Percentiles rank a stretch among this genome's conserved stretches.
These are phyloP conservation scores for Gaultheria prostrata DNA, from an alignment of 148 eudicot genomes.

Conservation along the genomic window DNA sequence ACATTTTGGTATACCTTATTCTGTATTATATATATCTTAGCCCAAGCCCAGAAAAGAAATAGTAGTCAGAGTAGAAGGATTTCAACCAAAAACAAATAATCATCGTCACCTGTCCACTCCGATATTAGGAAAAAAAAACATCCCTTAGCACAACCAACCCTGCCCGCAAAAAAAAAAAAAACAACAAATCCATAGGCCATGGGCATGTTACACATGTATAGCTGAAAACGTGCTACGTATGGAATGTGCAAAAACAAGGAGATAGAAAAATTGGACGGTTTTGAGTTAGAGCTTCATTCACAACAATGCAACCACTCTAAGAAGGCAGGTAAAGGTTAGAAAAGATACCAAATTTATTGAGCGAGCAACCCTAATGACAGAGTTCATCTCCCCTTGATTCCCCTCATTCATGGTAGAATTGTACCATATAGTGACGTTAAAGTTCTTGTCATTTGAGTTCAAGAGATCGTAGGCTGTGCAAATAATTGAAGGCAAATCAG, in stretches of 20 bases:
- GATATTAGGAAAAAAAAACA: no score
- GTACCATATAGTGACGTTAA: constrained; percentile 76
- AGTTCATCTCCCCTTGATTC: constrained; percentile 29
- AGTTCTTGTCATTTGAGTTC: constrained; percentile 50
- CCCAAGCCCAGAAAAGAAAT: no score
- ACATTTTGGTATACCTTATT: no score
- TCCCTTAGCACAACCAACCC: no score
- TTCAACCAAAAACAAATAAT: no score
- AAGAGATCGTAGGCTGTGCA: constrained; percentile 80
- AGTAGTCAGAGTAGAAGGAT: no score
- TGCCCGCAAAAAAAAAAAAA: no score
- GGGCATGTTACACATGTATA: not conserved
- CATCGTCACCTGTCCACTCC: no score
- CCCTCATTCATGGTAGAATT: constrained; percentile 70
- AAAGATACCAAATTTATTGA: constrained; percentile 75
- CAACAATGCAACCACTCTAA: not conserved
- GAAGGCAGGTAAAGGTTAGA: constrained; percentile 12
- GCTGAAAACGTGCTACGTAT: not conserved
- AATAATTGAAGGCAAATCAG: constrained; percentile 3
- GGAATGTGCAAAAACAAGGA: not conserved
- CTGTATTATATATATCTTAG: no score
- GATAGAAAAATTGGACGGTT: not conserved
- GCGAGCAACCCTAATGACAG: constrained; percentile 61
- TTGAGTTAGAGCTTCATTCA: not conserved
- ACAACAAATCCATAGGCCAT: not conserved